Conservation (phyloP, 306 rosid species). For the Morella rubra region DNA sequence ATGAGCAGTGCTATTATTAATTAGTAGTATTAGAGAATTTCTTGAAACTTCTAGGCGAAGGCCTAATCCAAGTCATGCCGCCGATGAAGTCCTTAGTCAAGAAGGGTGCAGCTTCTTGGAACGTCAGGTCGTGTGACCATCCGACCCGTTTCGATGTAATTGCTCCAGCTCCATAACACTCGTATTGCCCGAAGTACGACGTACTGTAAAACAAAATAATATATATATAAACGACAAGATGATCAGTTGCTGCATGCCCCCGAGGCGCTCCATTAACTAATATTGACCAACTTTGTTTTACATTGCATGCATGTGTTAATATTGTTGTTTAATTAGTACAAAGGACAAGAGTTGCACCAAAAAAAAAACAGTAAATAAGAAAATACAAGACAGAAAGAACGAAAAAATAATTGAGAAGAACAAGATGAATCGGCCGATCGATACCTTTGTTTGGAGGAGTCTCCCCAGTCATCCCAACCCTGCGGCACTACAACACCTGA, state of each 20-base stretch:
- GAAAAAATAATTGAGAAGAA: neutral
- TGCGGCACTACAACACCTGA: slow-evolving; percentile 36
- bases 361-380: no score
- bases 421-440: neutral
- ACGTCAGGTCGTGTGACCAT: slow-evolving; percentile 41
- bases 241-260: no score
- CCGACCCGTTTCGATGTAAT: slow-evolving; percentile 33
- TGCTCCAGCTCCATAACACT: slow-evolving; percentile 51
- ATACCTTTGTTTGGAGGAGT: slow-evolving; percentile 39
- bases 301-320: no score
- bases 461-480: slow-evolving; percentile 65
- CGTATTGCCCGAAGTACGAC: slow-evolving; percentile 48
- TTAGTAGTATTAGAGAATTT: slow-evolving; percentile 3
- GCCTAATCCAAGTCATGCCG: slow-evolving; percentile 41
- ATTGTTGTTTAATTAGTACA: no score
- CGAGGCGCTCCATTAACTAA: no score
- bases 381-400: no score
- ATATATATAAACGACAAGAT: no score
- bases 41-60: slow-evolving; percentile 36
- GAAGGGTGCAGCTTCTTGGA: slow-evolving; percentile 44
- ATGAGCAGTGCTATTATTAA: no score
- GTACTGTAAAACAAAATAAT: slow-evolving; percentile 15
- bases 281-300: no score
- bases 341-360: no score
- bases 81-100: slow-evolving; percentile 35